phyloP scores from a whole-genome alignment of 2,329 filamentous ascomycete genomes.

The Zalaria obscura region DNA sequence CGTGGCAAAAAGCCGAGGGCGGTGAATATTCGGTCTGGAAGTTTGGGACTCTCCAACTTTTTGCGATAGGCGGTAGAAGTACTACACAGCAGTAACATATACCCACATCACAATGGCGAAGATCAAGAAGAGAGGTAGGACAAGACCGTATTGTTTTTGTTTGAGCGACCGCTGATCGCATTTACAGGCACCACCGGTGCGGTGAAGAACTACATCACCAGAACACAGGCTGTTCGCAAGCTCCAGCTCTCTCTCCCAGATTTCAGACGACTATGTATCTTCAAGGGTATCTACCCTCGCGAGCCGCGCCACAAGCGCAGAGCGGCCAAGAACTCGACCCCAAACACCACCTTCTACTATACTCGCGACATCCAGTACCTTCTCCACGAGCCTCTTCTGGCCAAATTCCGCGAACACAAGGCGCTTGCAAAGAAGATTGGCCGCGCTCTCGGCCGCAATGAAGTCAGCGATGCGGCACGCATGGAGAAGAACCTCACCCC shows the following conservation, averaged over 20 bases:
- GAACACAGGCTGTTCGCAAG: conserved; percentile 94
- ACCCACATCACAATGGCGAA: conserved; percentile 42
- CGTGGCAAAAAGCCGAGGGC: neutral
- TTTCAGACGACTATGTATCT: conserved; percentile 96
- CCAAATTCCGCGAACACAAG: conserved; percentile 96
- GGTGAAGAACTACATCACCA: conserved; percentile 96
- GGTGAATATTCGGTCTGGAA: neutral
- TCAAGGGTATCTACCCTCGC: conserved; percentile 96
- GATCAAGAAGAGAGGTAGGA: conserved; percentile 75
- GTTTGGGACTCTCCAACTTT: neutral
- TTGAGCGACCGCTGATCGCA: conserved; percentile 2
- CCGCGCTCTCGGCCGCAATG: conserved; percentile 77
- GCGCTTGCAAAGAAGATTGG: conserved; percentile 95
- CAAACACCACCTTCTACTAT: conserved; percentile 82
- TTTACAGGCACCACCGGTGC: conserved; percentile 62
- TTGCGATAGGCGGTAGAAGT: neutral
- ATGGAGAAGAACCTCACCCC: conserved; percentile 86
- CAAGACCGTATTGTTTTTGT: neutral
- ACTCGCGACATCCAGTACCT: conserved; percentile 98
- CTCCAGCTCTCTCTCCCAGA: conserved; percentile 94
- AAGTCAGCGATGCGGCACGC: conserved; percentile 75
- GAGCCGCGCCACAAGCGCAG: conserved; percentile 97
- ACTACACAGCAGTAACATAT: neutral
- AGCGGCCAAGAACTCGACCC: conserved; percentile 78
- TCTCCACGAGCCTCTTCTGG: conserved; percentile 84